These are phyloP conservation scores for Phyllosticta citrichinensis DNA, from an alignment of 2,329 filamentous ascomycete species.

Conservation along the genomic window DNA sequence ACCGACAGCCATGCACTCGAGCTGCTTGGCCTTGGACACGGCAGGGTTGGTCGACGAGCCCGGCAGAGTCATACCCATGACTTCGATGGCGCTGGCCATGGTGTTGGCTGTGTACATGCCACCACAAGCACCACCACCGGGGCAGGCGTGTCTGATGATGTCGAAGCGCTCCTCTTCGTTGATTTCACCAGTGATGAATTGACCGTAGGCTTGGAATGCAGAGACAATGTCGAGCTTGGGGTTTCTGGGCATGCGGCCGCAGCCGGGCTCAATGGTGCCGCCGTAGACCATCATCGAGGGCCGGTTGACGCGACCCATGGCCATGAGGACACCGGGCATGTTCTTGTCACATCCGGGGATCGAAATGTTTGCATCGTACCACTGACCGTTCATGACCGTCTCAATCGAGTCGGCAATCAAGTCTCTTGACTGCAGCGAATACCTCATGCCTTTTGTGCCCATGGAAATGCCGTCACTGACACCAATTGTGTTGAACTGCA, in stretches of 20 bases:
- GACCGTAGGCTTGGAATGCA: slow-evolving; percentile 94
- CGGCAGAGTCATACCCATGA: slow-evolving; percentile 41
- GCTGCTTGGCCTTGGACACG: slow-evolving; percentile 39
- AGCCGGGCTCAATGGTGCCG: slow-evolving; percentile 86
- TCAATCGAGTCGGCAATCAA: slow-evolving; percentile 97
- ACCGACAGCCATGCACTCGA: slow-evolving; percentile 41
- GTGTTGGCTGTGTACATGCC: slow-evolving; percentile 58
- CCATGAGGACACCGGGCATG: slow-evolving; percentile 61
- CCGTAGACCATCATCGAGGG: slow-evolving; percentile 97
- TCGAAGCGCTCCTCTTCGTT: slow-evolving; percentile 86
- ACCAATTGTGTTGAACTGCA: slow-evolving; percentile 98
- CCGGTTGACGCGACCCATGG: slow-evolving; percentile 89
- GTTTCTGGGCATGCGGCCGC: slow-evolving; percentile 54
- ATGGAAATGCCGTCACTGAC: slow-evolving; percentile 97
- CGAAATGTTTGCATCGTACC: slow-evolving; percentile 96
- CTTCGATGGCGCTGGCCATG: slow-evolving; percentile 41
- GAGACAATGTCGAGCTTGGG: slow-evolving; percentile 85
- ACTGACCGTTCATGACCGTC: slow-evolving; percentile 97
- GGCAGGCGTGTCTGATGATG: slow-evolving; percentile 86
- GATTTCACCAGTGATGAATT: slow-evolving; percentile 87
- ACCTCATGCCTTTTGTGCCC: slow-evolving; percentile 96
- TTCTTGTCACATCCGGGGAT: slow-evolving; percentile 99
- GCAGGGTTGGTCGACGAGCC: slow-evolving; percentile 43
- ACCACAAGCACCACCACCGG: slow-evolving; percentile 72
- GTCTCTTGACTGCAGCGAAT: slow-evolving; percentile 86